phyloP scores from a whole-genome alignment of 2,329 filamentous ascomycete species.

The Aspergillus fumigatus region DNA sequence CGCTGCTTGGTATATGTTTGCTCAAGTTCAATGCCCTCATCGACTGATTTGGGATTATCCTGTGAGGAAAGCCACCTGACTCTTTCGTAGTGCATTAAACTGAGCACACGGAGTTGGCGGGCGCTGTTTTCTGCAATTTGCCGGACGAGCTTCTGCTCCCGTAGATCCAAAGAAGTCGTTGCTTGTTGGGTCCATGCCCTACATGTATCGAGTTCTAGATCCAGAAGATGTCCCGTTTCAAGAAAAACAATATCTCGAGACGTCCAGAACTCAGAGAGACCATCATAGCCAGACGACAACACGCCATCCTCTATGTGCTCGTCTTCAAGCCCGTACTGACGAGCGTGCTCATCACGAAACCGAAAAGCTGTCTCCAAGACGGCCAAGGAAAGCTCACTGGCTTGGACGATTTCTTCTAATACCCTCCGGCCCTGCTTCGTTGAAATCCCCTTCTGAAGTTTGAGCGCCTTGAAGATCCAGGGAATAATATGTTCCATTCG shows the following conservation, averaged over 20 bases:
- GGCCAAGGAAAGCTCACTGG: slow-evolving; percentile 66
- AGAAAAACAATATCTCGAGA: slow-evolving; percentile 48
- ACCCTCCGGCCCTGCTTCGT: slow-evolving; percentile 49
- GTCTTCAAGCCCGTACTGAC: slow-evolving; percentile 66
- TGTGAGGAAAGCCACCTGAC: slow-evolving; percentile 55
- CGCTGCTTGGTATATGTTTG: slow-evolving; percentile 40
- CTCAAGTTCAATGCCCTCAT: slow-evolving; percentile 47
- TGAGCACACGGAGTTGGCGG: slow-evolving; percentile 54
- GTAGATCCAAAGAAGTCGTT: slow-evolving; percentile 23
- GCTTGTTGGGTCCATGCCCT: slow-evolving; percentile 35
- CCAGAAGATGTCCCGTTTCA: slow-evolving; percentile 36
- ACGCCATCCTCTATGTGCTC: slow-evolving; percentile 65
- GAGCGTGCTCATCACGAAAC: slow-evolving; percentile 67
- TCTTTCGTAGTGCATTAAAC: slow-evolving; percentile 56
- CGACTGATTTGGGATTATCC: slow-evolving; percentile 44
- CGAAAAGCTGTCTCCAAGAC: slow-evolving; percentile 60
- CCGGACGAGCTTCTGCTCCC: slow-evolving; percentile 33
- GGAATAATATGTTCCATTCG: slow-evolving; percentile 70
- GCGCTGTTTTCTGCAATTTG: slow-evolving; percentile 51
- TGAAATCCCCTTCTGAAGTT: slow-evolving; percentile 62
- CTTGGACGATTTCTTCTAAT: slow-evolving; percentile 56
- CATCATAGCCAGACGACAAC: slow-evolving; percentile 59
- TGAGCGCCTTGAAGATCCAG: slow-evolving; percentile 73
- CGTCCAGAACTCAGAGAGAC: slow-evolving; percentile 80
- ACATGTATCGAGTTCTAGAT: slow-evolving; percentile 39